Conservation (phyloP, 2,329 filamentous ascomycete species). For the Salinomyces thailandicus region DNA sequence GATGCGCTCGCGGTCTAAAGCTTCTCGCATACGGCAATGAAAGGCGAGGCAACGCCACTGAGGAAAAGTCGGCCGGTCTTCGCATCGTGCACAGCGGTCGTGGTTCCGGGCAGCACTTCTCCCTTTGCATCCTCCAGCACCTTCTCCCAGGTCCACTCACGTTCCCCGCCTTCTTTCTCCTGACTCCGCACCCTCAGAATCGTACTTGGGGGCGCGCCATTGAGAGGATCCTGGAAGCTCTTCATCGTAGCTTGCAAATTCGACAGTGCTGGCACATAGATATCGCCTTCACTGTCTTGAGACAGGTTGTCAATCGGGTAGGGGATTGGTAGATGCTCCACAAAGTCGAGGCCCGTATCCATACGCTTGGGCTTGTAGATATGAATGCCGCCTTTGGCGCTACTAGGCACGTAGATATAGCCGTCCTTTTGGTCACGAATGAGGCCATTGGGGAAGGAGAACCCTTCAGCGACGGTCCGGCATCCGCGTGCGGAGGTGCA, state of each 20-base stretch:
- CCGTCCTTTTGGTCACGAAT: slow-evolving; percentile 4
- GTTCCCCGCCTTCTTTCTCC: slow-evolving; percentile 2
- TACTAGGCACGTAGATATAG: slow-evolving; percentile 13
- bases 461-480: slow-evolving; percentile 5
- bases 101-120: slow-evolving; percentile 12
- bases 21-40: slow-evolving; percentile 15
- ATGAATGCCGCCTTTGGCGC: slow-evolving; percentile 10
- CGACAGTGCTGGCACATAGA: slow-evolving; percentile 13
- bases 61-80: slow-evolving; percentile 14
- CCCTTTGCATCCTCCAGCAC: slow-evolving; percentile 11
- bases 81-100: slow-evolving; percentile 14
- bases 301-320: slow-evolving; percentile 15
- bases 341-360: slow-evolving; percentile 4
- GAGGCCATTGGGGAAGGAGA: slow-evolving; percentile 15
- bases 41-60: slow-evolving; percentile 11
- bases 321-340: slow-evolving; percentile 8
- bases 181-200: slow-evolving; percentile 9
- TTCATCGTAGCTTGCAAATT: slow-evolving; percentile 6
- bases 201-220: slow-evolving; percentile 1
- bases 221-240: slow-evolving; percentile 11
- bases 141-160: slow-evolving; percentile 6
- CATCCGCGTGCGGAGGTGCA: slow-evolving; percentile 8
- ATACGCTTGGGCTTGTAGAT: slow-evolving; percentile 8
- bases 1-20: too few species aligned
- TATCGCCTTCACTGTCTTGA: slow-evolving; percentile 11